Percentiles rank a stretch among this genome's conserved stretches.
phyloP scores from a whole-genome alignment of 2,329 filamentous ascomycete species.

The Fusarium annulatum region DNA sequence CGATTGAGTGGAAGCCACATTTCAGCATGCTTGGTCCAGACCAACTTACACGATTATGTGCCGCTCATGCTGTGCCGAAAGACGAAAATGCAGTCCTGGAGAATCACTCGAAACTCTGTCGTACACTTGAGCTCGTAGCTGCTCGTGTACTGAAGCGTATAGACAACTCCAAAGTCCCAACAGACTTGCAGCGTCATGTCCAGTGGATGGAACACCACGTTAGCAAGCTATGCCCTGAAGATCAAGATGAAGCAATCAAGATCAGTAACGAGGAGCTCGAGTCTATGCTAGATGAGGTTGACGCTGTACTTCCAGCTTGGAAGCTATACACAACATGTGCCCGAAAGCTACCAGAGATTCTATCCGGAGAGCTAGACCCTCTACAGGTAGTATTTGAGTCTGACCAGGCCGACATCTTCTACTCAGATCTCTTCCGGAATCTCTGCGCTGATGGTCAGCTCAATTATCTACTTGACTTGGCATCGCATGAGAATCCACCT shows the following conservation, averaged over 20 bases:
- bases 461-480: not conserved
- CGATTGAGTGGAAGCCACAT: conserved; percentile 3
- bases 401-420: conserved; percentile 8
- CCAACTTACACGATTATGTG: not conserved
- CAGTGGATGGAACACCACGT: conserved; percentile 15
- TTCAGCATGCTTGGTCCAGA: not conserved
- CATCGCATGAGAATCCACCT: conserved; percentile 1
- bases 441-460: not conserved
- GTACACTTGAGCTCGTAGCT: not conserved
- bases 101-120: not conserved
- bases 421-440: not conserved
- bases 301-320: conserved; percentile 1
- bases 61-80: not conserved
- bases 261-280: not conserved
- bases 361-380: not conserved
- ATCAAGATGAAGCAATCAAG: not conserved
- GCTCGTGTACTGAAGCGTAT: not conserved
- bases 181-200: not conserved
- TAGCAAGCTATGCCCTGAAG: not conserved
- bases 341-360: not conserved
- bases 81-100: not conserved
- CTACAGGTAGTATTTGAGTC: conserved; percentile 8
- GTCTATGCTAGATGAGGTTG: not conserved
- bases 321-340: conserved; percentile 2
- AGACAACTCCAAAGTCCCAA: not conserved